Percentiles rank a stretch among this genome's conserved stretches.
phyloP scores from a whole-genome alignment of 148 eudicot species.

The Nyssa sinensis region DNA sequence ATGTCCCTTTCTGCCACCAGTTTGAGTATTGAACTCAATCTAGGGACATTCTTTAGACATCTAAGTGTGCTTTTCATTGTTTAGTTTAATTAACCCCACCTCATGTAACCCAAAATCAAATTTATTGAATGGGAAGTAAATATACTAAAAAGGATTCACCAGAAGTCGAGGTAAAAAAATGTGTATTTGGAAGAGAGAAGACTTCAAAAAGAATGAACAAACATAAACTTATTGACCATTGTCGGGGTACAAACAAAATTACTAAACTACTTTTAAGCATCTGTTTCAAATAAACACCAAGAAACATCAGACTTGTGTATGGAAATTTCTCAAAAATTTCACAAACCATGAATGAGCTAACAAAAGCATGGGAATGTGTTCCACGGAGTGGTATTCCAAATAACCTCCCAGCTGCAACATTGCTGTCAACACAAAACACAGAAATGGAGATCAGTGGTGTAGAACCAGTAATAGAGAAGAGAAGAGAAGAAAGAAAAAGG shows the following conservation, averaged over 20 bases:
- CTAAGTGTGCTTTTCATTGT: no score
- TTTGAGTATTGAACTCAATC: no score
- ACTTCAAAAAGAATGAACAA: neutral
- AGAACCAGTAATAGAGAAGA: no score
- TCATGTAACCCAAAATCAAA: no score
- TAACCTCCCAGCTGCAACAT: slow-evolving; percentile 89
- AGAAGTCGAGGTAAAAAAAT: neutral
- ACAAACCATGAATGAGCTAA: slow-evolving; percentile 71
- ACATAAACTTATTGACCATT: no score
- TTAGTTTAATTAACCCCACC: no score
- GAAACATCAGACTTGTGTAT: neutral
- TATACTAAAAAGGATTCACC: neutral
- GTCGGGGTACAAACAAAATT: neutral
- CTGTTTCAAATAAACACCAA: neutral
- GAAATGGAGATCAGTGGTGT: slow-evolving; percentile 16
- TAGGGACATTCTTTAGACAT: no score
- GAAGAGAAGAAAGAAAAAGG: no score
- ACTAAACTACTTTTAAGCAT: neutral
- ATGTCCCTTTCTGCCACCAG: neutral
- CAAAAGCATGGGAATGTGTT: slow-evolving; percentile 99
- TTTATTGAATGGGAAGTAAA: neutral
- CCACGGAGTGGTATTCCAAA: slow-evolving; percentile 97
- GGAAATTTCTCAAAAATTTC: neutral
- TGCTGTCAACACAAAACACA: slow-evolving; percentile 47
- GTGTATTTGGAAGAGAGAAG: neutral